These are phyloP conservation scores for Talaromyces funiculosus DNA, from an alignment of 2,329 filamentous ascomycete genomes.

Conservation along the genomic window DNA sequence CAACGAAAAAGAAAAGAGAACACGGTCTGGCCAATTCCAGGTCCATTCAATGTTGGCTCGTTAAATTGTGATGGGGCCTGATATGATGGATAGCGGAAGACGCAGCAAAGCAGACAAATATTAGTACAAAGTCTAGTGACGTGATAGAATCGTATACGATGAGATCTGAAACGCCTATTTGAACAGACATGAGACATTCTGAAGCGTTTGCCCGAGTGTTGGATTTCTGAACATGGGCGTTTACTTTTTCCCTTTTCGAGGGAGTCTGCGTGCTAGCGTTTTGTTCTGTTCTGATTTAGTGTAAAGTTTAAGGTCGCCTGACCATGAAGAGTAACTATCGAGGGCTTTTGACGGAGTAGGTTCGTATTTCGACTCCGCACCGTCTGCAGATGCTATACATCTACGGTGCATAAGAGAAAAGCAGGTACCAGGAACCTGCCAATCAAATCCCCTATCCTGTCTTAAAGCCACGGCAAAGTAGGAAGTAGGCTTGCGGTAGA, in stretches of 20 bases:
- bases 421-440: neutral
- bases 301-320: neutral
- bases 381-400: neutral
- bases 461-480: neutral
- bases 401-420: neutral
- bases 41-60: neutral
- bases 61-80: neutral
- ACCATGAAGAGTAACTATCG: neutral
- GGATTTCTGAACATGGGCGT: neutral
- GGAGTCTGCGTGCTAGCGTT: neutral
- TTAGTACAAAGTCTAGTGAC: neutral
- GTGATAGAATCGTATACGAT: neutral
- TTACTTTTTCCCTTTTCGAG: neutral
- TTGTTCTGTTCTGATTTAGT: constrained; percentile 1
- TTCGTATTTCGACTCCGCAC: neutral
- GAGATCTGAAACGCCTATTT: constrained; percentile 6
- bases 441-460: neutral
- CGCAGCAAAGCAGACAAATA: neutral
- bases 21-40: neutral
- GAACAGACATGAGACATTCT: constrained; percentile 10
- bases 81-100: neutral
- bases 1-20: neutral
- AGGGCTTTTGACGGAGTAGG: neutral
- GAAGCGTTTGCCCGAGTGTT: constrained; percentile 1
- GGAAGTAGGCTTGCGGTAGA: neutral